phyloP scores from a whole-genome alignment of 805 yeast genomes.

The Hanseniaspora hatyaiensis region DNA sequence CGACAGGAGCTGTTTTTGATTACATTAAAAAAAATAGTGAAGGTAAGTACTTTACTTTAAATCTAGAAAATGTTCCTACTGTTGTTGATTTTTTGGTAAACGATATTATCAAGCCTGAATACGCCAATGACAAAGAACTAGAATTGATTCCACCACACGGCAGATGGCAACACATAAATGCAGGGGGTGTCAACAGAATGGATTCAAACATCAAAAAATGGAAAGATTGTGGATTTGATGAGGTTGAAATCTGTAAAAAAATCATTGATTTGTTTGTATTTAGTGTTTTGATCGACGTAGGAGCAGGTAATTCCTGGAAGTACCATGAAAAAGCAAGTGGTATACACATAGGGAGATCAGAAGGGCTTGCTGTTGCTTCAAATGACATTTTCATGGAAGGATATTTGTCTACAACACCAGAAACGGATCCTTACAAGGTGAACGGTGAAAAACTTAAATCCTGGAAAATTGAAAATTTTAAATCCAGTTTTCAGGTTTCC shows the following conservation, averaged over 20 bases:
- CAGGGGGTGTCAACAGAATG: conserved; percentile 37
- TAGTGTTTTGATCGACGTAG: conserved; percentile 55
- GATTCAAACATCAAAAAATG: conserved; percentile 34
- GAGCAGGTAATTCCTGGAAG: conserved; percentile 52
- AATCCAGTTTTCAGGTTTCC: conserved; percentile 39
- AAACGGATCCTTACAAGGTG: conserved; percentile 33
- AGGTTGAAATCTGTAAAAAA: conserved; percentile 40
- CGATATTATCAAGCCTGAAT: conserved; percentile 37
- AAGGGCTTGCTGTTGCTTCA: conserved; percentile 55
- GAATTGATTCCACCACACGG: conserved; percentile 52
- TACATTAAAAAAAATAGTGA: conserved; percentile 30
- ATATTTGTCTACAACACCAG: conserved; percentile 31
- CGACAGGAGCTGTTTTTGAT: conserved; percentile 35
- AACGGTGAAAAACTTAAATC: conserved; percentile 33
- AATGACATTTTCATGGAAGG: conserved; percentile 45
- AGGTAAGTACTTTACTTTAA: conserved; percentile 34
- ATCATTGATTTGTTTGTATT: conserved; percentile 48
- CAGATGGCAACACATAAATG: conserved; percentile 54
- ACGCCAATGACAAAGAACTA: conserved; percentile 31
- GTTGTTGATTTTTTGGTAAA: conserved; percentile 37
- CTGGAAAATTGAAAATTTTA: conserved; percentile 31
- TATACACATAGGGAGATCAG: conserved; percentile 35
- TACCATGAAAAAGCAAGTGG: conserved; percentile 31
- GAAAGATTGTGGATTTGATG: conserved; percentile 27
- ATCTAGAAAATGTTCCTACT: conserved; percentile 32